phyloP scores from a whole-genome alignment of 495 filamentous ascomycete genomes.

The Neurospora discreta region DNA sequence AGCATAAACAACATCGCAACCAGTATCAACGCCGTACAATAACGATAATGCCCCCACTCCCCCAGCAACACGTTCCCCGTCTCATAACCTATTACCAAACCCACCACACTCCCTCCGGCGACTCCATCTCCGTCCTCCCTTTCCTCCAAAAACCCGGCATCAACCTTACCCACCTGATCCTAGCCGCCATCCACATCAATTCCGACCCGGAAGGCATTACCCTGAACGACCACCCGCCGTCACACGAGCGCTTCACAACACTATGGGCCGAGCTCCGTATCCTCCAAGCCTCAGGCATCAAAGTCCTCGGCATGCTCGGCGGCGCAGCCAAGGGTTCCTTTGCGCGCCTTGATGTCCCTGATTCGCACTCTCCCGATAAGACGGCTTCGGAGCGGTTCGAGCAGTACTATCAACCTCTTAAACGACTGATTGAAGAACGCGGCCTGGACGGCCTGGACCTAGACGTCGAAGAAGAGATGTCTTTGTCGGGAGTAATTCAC shows the following conservation, averaged over 20 bases:
- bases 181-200: slow-evolving; percentile 76
- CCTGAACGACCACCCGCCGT: slow-evolving; percentile 63
- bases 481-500: slow-evolving; percentile 54
- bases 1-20: not conserved
- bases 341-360: slow-evolving; percentile 47
- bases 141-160: slow-evolving; percentile 48
- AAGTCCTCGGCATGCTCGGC: slow-evolving; percentile 72
- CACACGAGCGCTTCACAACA: slow-evolving; percentile 41
- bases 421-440: slow-evolving; percentile 46
- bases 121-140: slow-evolving; percentile 58
- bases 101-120: slow-evolving; percentile 43
- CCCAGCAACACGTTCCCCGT: slow-evolving; percentile 8
- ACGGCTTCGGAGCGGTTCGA: slow-evolving; percentile 42
- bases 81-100: slow-evolving; percentile 23
- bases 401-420: slow-evolving; percentile 53
- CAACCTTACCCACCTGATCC: slow-evolving; percentile 57
- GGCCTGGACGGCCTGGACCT: slow-evolving; percentile 67
- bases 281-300: slow-evolving; percentile 55
- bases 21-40: not conserved
- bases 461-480: slow-evolving; percentile 75
- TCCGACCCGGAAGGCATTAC: slow-evolving; percentile 49
- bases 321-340: slow-evolving; percentile 66
- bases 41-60: slow-evolving; percentile 10
- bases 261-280: slow-evolving; percentile 63
- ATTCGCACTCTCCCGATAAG: not conserved